A percentile compares a stretch with the other conserved stretches of the same genome.
Evolutionary conservation across 306 rosid species (phyloP).

Genomic region (Vigna mungo): DNA sequence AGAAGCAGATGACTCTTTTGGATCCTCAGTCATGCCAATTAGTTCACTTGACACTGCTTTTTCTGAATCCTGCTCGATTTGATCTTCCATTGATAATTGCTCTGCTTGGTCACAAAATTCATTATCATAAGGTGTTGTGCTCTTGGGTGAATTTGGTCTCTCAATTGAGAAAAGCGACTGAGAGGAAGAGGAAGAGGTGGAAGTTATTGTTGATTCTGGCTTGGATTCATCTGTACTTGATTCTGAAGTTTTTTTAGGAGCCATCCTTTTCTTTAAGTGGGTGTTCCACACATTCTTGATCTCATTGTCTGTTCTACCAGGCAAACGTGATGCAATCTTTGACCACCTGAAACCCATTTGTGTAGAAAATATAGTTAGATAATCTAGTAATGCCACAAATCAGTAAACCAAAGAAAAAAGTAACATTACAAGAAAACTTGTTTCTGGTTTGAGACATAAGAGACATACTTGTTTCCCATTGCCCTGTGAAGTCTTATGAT

Average conservation of each 20-base stretch:
- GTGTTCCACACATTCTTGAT: constrained; percentile 99
- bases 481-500: constrained; percentile 65
- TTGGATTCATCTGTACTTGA: constrained; percentile 55
- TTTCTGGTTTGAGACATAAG: not conserved
- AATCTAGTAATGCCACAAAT: not conserved
- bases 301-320: constrained; percentile 94
- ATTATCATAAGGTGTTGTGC: not conserved
- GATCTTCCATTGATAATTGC: constrained; percentile 21
- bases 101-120: constrained; percentile 36
- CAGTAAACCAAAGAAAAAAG: not conserved
- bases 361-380: constrained; percentile 3
- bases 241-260: constrained; percentile 17
- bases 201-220: constrained; percentile 59
- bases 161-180: constrained; percentile 49
- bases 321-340: constrained; percentile 78
- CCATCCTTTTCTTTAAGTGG: constrained; percentile 74
- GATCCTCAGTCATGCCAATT: constrained; percentile 19
- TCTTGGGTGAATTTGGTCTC: constrained; percentile 20
- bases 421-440: not conserved
- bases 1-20: constrained; percentile 49
- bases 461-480: constrained; percentile 79
- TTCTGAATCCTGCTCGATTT: constrained; percentile 25
- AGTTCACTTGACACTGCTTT: constrained; percentile 45
- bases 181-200: constrained; percentile 67
- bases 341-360: constrained; percentile 74